Base-by-base conservation (phyloP, 495 filamentous ascomycete species). In the Penicillium arizonense region DNA sequence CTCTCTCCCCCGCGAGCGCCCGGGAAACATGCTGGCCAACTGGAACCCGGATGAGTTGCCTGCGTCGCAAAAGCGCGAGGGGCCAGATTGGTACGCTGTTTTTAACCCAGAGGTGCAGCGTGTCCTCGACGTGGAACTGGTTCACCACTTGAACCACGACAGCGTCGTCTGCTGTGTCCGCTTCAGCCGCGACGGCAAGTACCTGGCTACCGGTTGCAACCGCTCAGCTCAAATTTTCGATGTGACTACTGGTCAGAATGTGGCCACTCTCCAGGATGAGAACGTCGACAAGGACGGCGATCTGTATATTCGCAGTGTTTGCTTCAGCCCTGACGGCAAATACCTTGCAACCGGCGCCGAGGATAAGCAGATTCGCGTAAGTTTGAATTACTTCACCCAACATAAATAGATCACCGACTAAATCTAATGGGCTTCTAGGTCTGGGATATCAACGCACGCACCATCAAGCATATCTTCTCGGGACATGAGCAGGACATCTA, bases 401-500 rank as follows among this genome's bases (percentile, higher is more conserved):
- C 26, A 33, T 18, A 9, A 33, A 32, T 14, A 33, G 10, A 43
- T 44, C 11, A 30, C 44, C 53, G 39, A 59, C 53, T 16, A 42
- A 35, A 10, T 8, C 4, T 3, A 16, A 40, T 53, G n/a, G 11
- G 44, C 44, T 45, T 46, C 2, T 67, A 93, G 89, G 89, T 96
- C 49, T 96, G 90, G 90, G 90, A 96, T 70, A 95, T 96, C 57
- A 77, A 76, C 43, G 75, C 72, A 23, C 80, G 87, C 44, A 83
- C 79, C 7, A 96, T 96, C 65, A 86, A 87, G 52, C 85, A 90
- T 55, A 90, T 87, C 4, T 94, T 96, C 71, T 71, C 79, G 28
- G 90, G 90, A 18, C 90, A 96, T 67, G 90, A 96, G 69, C 90
- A 96, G 66, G 90, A 95, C 53, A 96, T 96, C 55, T 95, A 96